Conservation (phyloP, 495 filamentous ascomycete species). For the Hyaloscypha hepaticicola region DNA sequence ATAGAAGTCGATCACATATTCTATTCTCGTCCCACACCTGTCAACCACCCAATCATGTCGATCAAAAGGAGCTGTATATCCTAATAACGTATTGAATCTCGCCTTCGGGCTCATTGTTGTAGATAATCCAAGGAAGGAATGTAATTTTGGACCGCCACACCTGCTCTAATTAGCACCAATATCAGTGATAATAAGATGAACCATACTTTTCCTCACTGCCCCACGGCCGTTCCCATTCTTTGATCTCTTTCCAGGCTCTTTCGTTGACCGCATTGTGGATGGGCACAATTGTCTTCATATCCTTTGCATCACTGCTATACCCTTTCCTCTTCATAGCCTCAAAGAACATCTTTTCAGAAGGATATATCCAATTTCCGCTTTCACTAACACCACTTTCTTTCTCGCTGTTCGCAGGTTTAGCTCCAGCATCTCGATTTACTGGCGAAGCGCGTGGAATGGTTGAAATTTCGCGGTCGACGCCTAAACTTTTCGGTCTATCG, state of each 20-base stretch:
- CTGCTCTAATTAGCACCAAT: slow-evolving; percentile 32
- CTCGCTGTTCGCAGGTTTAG: slow-evolving; percentile 66
- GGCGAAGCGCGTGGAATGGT: slow-evolving; percentile 66
- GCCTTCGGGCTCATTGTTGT: slow-evolving; percentile 77
- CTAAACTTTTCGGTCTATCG: slow-evolving; percentile 33
- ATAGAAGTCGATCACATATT: slow-evolving; percentile 99
- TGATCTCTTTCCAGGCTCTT: slow-evolving; percentile 80
- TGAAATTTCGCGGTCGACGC: slow-evolving; percentile 71
- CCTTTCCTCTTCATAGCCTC: slow-evolving; percentile 88
- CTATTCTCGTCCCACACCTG: slow-evolving; percentile 81
- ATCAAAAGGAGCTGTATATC: slow-evolving; percentile 91
- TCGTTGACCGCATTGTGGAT: slow-evolving; percentile 98
- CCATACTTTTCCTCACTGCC: slow-evolving; percentile 48
- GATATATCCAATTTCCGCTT: slow-evolving; percentile 93
- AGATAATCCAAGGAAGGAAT: slow-evolving; percentile 78
- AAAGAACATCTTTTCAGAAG: slow-evolving; percentile 94
- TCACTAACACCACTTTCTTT: slow-evolving; percentile 65
- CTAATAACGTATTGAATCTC: slow-evolving; percentile 73
- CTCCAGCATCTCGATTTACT: slow-evolving; percentile 41
- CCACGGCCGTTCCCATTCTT: slow-evolving; percentile 76
- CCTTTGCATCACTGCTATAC: slow-evolving; percentile 54
- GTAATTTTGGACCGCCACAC: slow-evolving; percentile 80
- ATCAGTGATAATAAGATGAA: not conserved
- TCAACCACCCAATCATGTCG: slow-evolving; percentile 97
- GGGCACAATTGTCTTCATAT: slow-evolving; percentile 88